Evolutionary conservation across 352 stramenopile genomes (phyloP), one percentile per base, ranked within the genome.

Genomic region (Pythium aristosporum): DNA sequence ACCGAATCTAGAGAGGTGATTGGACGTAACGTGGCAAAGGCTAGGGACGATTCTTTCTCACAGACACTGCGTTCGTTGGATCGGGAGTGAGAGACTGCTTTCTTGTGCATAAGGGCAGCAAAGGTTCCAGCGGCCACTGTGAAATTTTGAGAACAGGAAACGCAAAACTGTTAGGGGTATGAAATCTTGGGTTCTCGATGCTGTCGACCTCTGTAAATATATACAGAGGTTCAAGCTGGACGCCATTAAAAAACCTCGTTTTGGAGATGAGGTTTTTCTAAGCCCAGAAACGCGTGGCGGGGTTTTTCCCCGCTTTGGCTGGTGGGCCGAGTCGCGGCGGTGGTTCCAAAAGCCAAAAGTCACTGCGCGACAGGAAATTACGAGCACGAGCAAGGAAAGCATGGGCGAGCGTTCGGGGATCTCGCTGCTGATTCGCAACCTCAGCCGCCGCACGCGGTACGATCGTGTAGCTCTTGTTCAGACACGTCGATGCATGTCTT

Each of bases 391-490:
- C 1, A 52, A 57, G 15, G 34, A 37, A 53, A 68, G 28, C 6
- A 71, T 71, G 55, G 61, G 70, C 11, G 70, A 73, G 41, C 63
- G 64, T 37, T 64, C 90, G 62, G 93, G 92, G 43, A 95, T 98
- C 44, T 97, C 88, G 63, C 80, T 98, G 37, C 74, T 98, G 23
- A 89, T 98, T 50, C 88, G 95, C 65, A 98, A 98, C 72, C 79
- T 98, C 56, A 96, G 89, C 68, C 87, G 86, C 48, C 85, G 91
- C 30, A 82, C 97, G 69, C 73, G 83, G 85, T 94, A 70, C 57
- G 72, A 72, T 36, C 13, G 30, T 42, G 18, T 60, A 28, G 30
- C 12, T 10, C 16, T 20, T 34, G 20, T 16, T 21, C 37, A 18
- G 36, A 30, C 44, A 25, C 55, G 16, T 61, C 47, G 49, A 61